phyloP scores from a whole-genome alignment of 306 rosid genomes.

The Dicorynia guianensis region DNA sequence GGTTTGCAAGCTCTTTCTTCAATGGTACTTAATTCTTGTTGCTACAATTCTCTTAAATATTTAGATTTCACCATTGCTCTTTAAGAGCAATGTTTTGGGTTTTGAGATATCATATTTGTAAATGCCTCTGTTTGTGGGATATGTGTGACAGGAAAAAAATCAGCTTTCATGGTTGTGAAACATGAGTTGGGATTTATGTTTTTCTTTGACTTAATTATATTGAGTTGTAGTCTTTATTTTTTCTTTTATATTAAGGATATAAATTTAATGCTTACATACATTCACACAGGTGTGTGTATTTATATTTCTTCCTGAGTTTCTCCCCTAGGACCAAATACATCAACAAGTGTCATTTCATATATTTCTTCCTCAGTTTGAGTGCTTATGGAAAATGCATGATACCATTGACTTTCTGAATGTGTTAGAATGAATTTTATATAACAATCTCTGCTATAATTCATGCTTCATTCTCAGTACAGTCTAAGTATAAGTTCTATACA shows the following conservation, averaged over 20 bases:
- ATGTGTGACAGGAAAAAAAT: background rate
- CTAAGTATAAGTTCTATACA: conserved; percentile 6
- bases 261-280: background rate
- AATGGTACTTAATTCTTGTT: conserved; percentile 66
- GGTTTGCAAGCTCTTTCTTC: conserved; percentile 87
- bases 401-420: conserved; percentile 9
- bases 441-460: conserved; percentile 20
- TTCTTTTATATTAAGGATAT: background rate
- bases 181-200: background rate
- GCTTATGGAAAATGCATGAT: background rate
- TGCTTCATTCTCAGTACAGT: conserved; percentile 11
- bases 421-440: conserved; percentile 25
- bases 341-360: background rate
- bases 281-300: background rate
- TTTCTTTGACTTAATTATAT: background rate
- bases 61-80: conserved; percentile 21
- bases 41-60: conserved; percentile 28
- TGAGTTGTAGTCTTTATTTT: background rate
- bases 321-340: background rate
- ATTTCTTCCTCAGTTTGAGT: background rate
- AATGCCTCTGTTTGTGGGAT: background rate
- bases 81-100: conserved; percentile 19
- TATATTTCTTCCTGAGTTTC: background rate
- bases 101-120: background rate
- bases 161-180: background rate